These are phyloP conservation scores for Polymyxa betae DNA, from an alignment of 208 protist species.

Conservation along the genomic window DNA sequence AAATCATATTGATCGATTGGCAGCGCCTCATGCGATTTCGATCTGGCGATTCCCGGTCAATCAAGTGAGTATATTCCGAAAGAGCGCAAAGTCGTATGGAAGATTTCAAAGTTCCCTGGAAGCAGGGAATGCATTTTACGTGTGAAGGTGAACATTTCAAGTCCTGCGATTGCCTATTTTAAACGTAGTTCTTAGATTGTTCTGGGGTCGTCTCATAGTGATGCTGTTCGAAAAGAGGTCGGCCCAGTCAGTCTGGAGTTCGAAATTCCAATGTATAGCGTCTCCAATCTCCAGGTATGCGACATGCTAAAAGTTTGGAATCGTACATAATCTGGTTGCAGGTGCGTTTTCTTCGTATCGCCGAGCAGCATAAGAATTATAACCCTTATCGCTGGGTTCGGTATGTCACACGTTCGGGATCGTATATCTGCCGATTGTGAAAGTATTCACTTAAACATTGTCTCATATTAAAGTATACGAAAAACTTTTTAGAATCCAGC, in stretches of 20 bases:
- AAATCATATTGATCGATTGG: not conserved
- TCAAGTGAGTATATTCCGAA: slow-evolving; percentile 73
- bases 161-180: not conserved
- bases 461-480: no score
- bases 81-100: slow-evolving; percentile 78
- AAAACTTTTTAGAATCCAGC: no score
- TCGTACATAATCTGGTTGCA: slow-evolving; percentile 72
- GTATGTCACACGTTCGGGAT: slow-evolving; percentile 81
- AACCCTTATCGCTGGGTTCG: slow-evolving; percentile 79
- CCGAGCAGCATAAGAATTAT: slow-evolving; percentile 79
- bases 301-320: slow-evolving; percentile 42
- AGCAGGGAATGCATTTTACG: slow-evolving; percentile 69
- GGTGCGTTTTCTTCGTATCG: slow-evolving; percentile 74
- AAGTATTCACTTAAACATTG: no score
- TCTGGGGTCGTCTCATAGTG: slow-evolving; percentile 31
- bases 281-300: slow-evolving; percentile 64
- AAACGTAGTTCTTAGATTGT: not conserved
- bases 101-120: slow-evolving; percentile 79
- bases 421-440: slow-evolving; percentile 81
- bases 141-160: slow-evolving; percentile 55
- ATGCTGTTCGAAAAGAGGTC: slow-evolving; percentile 73
- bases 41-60: not conserved
- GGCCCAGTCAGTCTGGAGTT: slow-evolving; percentile 83
- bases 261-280: slow-evolving; percentile 83
- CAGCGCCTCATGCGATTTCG: not conserved